Conservation (phyloP, 2,329 filamentous ascomycete genomes). For the Tolypocladium ovalisporum region DNA sequence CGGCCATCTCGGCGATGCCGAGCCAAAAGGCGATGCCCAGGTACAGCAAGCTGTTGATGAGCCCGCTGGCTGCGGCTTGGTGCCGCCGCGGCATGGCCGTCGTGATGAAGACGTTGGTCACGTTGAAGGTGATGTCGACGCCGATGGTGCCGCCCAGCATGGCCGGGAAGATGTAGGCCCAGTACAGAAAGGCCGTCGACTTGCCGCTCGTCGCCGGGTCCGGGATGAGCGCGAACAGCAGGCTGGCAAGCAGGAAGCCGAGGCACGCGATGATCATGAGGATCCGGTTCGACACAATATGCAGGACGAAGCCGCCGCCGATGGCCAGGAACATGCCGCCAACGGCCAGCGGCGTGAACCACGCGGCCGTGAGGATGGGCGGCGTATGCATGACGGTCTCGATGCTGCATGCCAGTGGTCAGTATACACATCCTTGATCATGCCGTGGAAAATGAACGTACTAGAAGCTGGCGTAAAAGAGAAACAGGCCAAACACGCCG, state of each 20-base stretch:
- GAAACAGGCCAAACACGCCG: constrained; percentile 55
- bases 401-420: constrained; percentile 31
- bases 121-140: constrained; percentile 65
- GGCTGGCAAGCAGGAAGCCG: constrained; percentile 44
- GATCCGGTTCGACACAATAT: constrained; percentile 50
- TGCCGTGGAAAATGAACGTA: constrained; percentile 23
- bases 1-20: constrained; percentile 56
- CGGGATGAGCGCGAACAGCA: constrained; percentile 57
- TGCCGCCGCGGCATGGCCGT: constrained; percentile 54
- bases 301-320: constrained; percentile 54
- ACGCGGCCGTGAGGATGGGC: constrained; percentile 54
- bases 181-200: constrained; percentile 36
- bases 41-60: constrained; percentile 62
- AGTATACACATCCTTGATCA: neutral
- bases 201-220: constrained; percentile 30
- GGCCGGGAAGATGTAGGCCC: constrained; percentile 63
- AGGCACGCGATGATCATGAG: constrained; percentile 51
- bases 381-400: constrained; percentile 46
- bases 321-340: constrained; percentile 57
- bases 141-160: constrained; percentile 61
- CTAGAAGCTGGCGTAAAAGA: constrained; percentile 62
- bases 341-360: constrained; percentile 56
- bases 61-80: constrained; percentile 61
- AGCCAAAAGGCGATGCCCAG: constrained; percentile 63
- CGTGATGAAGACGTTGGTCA: constrained; percentile 69